Evolutionary conservation across 1,284 basidiomycete genomes (phyloP).

Genomic region (Cystobasidium slooffiae): DNA sequence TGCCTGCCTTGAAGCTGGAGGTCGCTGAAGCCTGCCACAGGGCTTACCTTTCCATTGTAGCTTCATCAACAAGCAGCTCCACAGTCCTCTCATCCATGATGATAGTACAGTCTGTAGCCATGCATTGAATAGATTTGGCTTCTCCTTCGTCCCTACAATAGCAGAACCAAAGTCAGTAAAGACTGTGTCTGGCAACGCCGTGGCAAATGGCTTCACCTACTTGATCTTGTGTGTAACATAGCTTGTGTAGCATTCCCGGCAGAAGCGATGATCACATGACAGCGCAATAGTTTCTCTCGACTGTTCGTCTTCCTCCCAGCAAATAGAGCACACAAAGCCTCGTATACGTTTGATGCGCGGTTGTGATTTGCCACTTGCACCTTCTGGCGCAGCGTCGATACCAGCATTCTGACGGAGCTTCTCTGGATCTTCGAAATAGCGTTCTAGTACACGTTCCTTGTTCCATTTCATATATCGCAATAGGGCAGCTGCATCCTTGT

Average conservation of each 20-base stretch:
- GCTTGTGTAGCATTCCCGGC: slow-evolving; percentile 81
- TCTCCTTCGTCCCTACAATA: slow-evolving; percentile 69
- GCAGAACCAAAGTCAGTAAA: neutral
- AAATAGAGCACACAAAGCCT: slow-evolving; percentile 84
- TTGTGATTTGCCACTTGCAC: slow-evolving; percentile 50
- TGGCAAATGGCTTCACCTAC: slow-evolving; percentile 56
- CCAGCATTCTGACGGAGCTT: slow-evolving; percentile 74
- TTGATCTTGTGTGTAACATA: slow-evolving; percentile 85
- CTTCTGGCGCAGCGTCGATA: slow-evolving; percentile 51
- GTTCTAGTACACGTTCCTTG: slow-evolving; percentile 80
- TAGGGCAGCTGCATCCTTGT: slow-evolving; percentile 71
- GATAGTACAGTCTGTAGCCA: slow-evolving; percentile 85
- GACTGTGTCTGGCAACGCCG: too few species aligned
- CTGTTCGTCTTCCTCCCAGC: slow-evolving; percentile 69
- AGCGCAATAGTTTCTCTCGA: slow-evolving; percentile 67
- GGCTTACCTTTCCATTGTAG: slow-evolving; percentile 58
- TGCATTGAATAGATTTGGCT: slow-evolving; percentile 79
- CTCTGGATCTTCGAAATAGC: slow-evolving; percentile 86
- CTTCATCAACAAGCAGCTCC: slow-evolving; percentile 58
- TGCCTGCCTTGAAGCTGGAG: neutral
- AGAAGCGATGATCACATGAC: slow-evolving; percentile 80
- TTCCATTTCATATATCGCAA: slow-evolving; percentile 91
- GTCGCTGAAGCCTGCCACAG: neutral
- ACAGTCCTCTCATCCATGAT: slow-evolving; percentile 66
- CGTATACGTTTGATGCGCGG: slow-evolving; percentile 55